Evolutionary conservation across 1,284 basidiomycete species (phyloP), one percentile per base, ranked within the genome.

Genomic region (Rhodotorula sp.): DNA sequence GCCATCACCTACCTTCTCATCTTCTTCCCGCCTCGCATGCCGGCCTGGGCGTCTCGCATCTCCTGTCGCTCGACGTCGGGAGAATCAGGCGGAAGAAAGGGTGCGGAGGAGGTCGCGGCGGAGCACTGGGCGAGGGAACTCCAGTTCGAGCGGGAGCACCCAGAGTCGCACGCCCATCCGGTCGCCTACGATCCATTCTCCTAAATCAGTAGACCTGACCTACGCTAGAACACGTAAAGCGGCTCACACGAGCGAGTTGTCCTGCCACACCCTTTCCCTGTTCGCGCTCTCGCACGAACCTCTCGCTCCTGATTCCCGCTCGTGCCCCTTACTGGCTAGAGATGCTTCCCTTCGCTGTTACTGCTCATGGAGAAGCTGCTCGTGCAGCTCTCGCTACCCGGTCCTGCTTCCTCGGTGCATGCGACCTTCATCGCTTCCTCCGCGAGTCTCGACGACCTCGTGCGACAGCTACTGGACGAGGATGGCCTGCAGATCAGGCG

Each of bases 1-100:
- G n/a, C 46, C 6, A 53, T 75, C 48, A 65, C 64, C 7, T 75
- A 75, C 58, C 37, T 63, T 26, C 60, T 75, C 51, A 61, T 72
- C 34, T 75, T 72, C 44, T 65, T 40, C 46, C 73, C 73, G 59
- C 65, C 65, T 10, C n/a, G 62, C 13, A 18, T 67, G 2, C 62
- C 55, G 55, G 15, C 37, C 13, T 15, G 22, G 11, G 51, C 24
- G 18, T 9, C 26, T 11, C 34, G 55, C 22, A 24, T 57, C 26
- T 44, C 44, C 24, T 37, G 40, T 24, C 55, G 55, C 24, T 44
- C 55, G 34, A 16, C 34, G 51, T 40, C 37, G 7, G 50, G 18
- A 26, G 22, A 18, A 9, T 26, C 9, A 5, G 59, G 52, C 13
- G 46, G 44, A 9, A 52, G 56, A 54, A 59, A 53, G 60, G 61